Conservation (phyloP, 768 basidiomycete genomes). For the Kondoa subrosea region DNA sequence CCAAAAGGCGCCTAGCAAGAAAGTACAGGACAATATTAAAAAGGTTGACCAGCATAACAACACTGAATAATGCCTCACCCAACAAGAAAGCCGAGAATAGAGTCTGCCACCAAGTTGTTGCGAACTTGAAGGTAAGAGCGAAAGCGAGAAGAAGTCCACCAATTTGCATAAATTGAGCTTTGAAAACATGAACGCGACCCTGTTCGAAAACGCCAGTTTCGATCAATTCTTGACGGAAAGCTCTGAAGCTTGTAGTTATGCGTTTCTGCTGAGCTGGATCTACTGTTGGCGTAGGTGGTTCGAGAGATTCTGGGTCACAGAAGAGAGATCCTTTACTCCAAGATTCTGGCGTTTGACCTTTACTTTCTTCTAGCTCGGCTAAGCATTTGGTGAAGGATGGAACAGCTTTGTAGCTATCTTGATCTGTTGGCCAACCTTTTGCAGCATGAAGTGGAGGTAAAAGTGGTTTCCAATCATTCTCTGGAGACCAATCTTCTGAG, state of each 20-base stretch:
- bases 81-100: not conserved
- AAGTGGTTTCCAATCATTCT: constrained; percentile 48
- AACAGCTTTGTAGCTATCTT: constrained; percentile 32
- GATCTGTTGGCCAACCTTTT: constrained; percentile 43
- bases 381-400: constrained; percentile 31
- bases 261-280: constrained; percentile 21
- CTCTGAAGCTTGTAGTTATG: constrained; percentile 16
- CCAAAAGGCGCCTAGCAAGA: constrained; percentile 41
- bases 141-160: constrained; percentile 47
- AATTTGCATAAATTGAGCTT: constrained; percentile 68
- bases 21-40: not conserved
- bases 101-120: constrained; percentile 12
- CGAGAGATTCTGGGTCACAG: constrained; percentile 25
- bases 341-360: not conserved
- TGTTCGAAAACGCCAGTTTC: constrained; percentile 60
- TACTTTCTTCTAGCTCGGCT: constrained; percentile 7
- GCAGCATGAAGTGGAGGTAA: constrained; percentile 73
- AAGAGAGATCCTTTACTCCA: constrained; percentile 12
- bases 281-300: constrained; percentile 26
- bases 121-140: constrained; percentile 42
- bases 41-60: not conserved
- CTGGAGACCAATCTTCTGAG: not conserved
- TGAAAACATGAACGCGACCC: constrained; percentile 71
- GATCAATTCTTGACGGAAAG: constrained; percentile 53
- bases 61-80: not conserved